Conservation (phyloP, 2,329 filamentous ascomycete species). For the Fusarium chaquense region DNA sequence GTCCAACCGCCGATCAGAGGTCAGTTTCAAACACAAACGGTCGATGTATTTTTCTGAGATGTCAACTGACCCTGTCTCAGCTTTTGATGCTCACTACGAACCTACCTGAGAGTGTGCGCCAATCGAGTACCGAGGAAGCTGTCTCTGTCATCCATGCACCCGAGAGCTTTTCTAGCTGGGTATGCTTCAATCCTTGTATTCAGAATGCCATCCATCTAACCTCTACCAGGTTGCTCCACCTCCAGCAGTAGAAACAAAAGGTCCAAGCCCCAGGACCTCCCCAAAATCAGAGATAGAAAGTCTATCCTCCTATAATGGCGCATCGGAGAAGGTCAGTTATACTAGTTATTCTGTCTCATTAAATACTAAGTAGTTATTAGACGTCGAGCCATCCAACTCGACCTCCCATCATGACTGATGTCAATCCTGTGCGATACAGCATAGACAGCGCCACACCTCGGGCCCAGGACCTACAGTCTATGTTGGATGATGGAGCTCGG, state of each 20-base stretch:
- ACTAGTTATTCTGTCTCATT: background rate
- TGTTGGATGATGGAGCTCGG: constrained; percentile 67
- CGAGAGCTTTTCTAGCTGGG: constrained; percentile 84
- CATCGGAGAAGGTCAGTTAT: constrained; percentile 42
- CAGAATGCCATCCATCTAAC: constrained; percentile 35
- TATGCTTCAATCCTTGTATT: constrained; percentile 55
- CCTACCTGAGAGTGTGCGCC: constrained; percentile 68
- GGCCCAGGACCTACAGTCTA: constrained; percentile 84
- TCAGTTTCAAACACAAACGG: constrained; percentile 27
- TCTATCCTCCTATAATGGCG: constrained; percentile 43
- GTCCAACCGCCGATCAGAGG: constrained; percentile 49
- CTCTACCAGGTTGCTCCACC: constrained; percentile 55
- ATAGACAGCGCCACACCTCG: constrained; percentile 80
- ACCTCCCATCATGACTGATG: constrained; percentile 79
- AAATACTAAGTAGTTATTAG: constrained; percentile 26
- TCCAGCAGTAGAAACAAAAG: constrained; percentile 50
- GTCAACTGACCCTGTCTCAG: constrained; percentile 50
- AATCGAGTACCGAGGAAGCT: constrained; percentile 77
- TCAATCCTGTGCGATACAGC: constrained; percentile 74
- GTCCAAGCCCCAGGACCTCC: constrained; percentile 53
- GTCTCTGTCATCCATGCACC: constrained; percentile 93
- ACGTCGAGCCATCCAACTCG: constrained; percentile 62
- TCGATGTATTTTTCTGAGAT: background rate
- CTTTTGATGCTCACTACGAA: constrained; percentile 68
- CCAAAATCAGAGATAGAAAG: constrained; percentile 55